Base-by-base conservation (phyloP, 768 basidiomycete species). In the Xerocomellus chrysenteron region DNA sequence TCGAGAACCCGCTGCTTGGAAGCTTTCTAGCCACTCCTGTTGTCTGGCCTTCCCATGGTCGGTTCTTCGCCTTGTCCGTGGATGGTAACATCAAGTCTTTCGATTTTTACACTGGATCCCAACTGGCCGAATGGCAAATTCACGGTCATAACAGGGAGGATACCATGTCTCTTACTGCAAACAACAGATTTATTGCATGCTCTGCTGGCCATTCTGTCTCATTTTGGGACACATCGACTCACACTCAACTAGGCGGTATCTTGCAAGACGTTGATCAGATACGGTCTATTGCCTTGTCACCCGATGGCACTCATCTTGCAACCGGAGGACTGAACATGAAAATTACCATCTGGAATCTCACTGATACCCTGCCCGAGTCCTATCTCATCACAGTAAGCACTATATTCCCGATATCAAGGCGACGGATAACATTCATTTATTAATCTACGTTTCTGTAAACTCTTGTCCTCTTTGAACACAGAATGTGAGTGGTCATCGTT, bases 331-430 rank as follows among this genome's bases (percentile, higher is more conserved):
- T 1, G 0, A 2, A 30, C 1, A 52, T 45, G 3, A 41, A 32
- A 21, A 24, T 55, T 24, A 5, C 2, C 13, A 37, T 56, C 19
- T 54, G 30, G 19, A 6, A 35, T 33, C 57, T 56, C 21, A 6
- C n/a, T 2, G 11, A 13, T 19, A 33, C 43, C n/a, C 47, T 57
- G 30, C 26, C 46, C 0, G 39, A 73, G 35, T 36, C 35, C 35
- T 36, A 36, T 16, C 13, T 12, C 12, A 5, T 36, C 35, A 14
- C 12, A 12, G 35, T 36, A 36, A 36, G 35, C 35, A 16, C 13
- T 6, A 16, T 14, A 36, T 36, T 14, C 8, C n/a, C 12, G 14
- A 36, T 35, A n/a, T n/a, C 13, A 2, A 2, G 12, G 35, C 14
- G 5, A 3, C 11, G 1, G 28, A 5, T n/a, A n/a, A 36, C 28